Conservation (phyloP, 768 basidiomycete genomes). For the Auricularia sp. region DNA sequence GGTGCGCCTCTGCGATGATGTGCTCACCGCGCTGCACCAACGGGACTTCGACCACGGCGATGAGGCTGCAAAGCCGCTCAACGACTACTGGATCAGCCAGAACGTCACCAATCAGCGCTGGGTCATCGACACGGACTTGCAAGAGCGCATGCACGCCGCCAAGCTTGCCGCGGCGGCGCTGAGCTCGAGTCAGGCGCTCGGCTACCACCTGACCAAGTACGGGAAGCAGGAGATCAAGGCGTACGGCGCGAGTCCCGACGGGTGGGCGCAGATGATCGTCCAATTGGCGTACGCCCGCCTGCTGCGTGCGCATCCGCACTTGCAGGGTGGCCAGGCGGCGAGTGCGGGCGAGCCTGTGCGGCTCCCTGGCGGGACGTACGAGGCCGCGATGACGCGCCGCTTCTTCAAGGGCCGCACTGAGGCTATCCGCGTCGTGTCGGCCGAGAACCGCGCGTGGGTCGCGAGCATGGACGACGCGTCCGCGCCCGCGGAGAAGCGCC, state of each 20-base stretch:
- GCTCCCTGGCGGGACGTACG: conserved; percentile 72
- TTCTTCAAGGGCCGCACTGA: conserved; percentile 89
- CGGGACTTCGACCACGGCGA: conserved; percentile 56
- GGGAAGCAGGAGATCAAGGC: conserved; percentile 81
- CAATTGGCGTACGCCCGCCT: conserved; percentile 82
- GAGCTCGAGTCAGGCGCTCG: conserved; percentile 51
- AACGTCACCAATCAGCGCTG: conserved; percentile 38
- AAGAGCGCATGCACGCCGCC: conserved; percentile 45
- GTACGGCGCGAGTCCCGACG: conserved; percentile 85
- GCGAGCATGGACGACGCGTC: conserved; percentile 52
- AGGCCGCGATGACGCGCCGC: conserved; percentile 82
- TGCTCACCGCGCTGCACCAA: conserved; percentile 49
- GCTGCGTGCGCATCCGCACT: conserved; percentile 15
- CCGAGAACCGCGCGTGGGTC: conserved; percentile 71
- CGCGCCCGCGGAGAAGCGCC: conserved; percentile 32
- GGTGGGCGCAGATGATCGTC: conserved; percentile 87
- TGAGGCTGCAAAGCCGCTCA: conserved; percentile 12
- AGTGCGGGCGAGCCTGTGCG: conserved; percentile 33
- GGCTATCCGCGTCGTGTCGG: conserved; percentile 76
- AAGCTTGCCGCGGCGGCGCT: conserved; percentile 46
- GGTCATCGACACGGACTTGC: conserved; percentile 39
- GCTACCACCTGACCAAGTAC: conserved; percentile 57
- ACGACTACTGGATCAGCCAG: background rate
- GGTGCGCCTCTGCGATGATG: conserved; percentile 57
- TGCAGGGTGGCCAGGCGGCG: background rate